Evolutionary conservation across 2,329 filamentous ascomycete species (phyloP).

Genomic region (Lojkania enalia): DNA sequence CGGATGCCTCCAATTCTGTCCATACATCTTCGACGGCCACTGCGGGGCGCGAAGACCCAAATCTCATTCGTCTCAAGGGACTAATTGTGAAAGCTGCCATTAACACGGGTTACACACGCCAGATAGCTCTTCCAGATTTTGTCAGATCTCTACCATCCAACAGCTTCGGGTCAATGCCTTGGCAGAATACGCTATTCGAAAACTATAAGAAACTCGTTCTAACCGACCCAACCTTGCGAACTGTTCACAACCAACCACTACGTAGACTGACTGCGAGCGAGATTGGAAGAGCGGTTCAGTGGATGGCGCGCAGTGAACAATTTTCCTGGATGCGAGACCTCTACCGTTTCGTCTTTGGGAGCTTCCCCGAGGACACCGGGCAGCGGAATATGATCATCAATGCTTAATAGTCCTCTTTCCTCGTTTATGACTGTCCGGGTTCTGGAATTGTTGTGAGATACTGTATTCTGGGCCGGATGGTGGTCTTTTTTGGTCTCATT

Average conservation of each 20-base stretch:
- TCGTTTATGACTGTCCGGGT: neutral
- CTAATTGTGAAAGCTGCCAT: constrained; percentile 84
- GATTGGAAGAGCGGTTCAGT: constrained; percentile 75
- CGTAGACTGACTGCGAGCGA: constrained; percentile 71
- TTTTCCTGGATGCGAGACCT: constrained; percentile 82
- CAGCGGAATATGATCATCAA: constrained; percentile 65
- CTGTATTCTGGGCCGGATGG: constrained; percentile 5
- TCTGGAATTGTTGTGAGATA: constrained; percentile 11
- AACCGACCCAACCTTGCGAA: constrained; percentile 67
- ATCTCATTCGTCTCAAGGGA: constrained; percentile 75
- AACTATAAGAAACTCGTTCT: constrained; percentile 81
- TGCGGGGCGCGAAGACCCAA: constrained; percentile 70
- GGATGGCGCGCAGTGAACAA: constrained; percentile 72
- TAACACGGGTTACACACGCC: constrained; percentile 76
- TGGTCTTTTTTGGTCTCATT: constrained; percentile 10
- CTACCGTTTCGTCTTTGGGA: constrained; percentile 82
- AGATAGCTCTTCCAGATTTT: constrained; percentile 69
- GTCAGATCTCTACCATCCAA: constrained; percentile 74
- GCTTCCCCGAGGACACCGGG: constrained; percentile 76
- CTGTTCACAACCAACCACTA: constrained; percentile 54
- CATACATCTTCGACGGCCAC: constrained; percentile 72
- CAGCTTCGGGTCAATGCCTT: constrained; percentile 73
- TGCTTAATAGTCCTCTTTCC: constrained; percentile 22
- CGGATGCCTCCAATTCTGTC: constrained; percentile 61
- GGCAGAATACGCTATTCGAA: constrained; percentile 72